Conservation (phyloP, 2,329 filamentous ascomycete genomes). For the Fonsecaea nubica region DNA sequence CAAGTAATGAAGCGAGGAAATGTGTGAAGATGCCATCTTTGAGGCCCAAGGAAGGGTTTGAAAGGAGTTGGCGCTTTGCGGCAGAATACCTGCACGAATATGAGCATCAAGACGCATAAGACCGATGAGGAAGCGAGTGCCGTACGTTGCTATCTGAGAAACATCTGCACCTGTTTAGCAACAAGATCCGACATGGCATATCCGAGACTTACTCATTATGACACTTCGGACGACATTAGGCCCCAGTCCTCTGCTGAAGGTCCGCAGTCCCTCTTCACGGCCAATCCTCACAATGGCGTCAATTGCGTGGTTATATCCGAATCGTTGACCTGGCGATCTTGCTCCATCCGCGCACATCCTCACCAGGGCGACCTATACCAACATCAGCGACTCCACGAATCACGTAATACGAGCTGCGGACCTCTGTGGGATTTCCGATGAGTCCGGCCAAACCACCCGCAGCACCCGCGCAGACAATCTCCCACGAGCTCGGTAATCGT, state of each 20-base stretch:
- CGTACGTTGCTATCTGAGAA: constrained; percentile 34
- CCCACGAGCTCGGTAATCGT: constrained; percentile 25
- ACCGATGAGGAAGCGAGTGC: background rate
- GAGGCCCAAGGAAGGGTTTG: constrained; percentile 26
- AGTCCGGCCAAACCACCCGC: constrained; percentile 32
- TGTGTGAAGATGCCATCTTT: constrained; percentile 32
- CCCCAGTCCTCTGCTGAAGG: constrained; percentile 30
- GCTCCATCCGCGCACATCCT: constrained; percentile 35
- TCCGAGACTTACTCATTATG: constrained; percentile 30
- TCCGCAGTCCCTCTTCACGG: constrained; percentile 30
- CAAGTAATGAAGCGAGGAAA: constrained; percentile 32
- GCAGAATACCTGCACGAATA: constrained; percentile 30
- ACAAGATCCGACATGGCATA: background rate
- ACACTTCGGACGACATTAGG: constrained; percentile 34
- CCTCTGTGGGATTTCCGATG: constrained; percentile 34
- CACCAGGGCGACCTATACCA: constrained; percentile 28
- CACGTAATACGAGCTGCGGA: background rate
- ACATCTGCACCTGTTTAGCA: constrained; percentile 24
- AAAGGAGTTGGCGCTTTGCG: constrained; percentile 30
- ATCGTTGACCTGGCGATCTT: constrained; percentile 27
- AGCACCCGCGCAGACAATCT: constrained; percentile 29
- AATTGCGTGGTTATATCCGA: constrained; percentile 30
- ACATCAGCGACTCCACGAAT: constrained; percentile 10
- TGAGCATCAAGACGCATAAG: background rate
- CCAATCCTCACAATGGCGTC: constrained; percentile 31